A percentile compares a stretch with the other conserved stretches of the same genome.
phyloP scores from a whole-genome alignment of 345 rosid species.

The Lenwebbia sp. region DNA sequence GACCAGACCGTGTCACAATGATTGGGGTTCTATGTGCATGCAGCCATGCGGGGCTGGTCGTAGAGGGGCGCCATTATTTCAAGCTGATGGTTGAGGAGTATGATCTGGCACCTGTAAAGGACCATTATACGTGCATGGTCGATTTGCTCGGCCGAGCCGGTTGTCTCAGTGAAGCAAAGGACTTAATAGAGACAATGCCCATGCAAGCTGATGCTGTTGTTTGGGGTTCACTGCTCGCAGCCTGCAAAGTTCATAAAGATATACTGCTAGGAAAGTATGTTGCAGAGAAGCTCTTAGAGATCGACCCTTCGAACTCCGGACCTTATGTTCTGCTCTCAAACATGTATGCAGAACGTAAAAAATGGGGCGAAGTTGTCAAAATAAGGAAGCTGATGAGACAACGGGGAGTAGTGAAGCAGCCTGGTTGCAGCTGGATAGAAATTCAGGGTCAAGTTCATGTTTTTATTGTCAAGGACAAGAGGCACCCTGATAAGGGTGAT shows the following conservation, averaged over 20 bases:
- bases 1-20: conserved; percentile 86
- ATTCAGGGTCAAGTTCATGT: conserved; percentile 39
- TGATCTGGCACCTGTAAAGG: conserved; percentile 47
- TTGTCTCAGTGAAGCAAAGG: conserved; percentile 62
- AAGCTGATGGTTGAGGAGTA: conserved; percentile 37
- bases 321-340: conserved; percentile 90
- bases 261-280: conserved; percentile 48
- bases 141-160: conserved; percentile 88
- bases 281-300: conserved; percentile 60
- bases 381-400: conserved; percentile 53
- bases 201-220: conserved; percentile 70
- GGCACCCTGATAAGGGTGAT: conserved; percentile 31
- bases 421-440: conserved; percentile 88
- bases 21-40: conserved; percentile 81
- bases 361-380: conserved; percentile 49
- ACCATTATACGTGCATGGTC: conserved; percentile 85
- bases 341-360: conserved; percentile 69
- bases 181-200: conserved; percentile 67
- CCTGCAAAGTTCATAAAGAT: conserved; percentile 70
- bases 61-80: conserved; percentile 53
- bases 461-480: conserved; percentile 78
- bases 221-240: conserved; percentile 87
- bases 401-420: conserved; percentile 62
- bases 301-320: conserved; percentile 58
- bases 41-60: conserved; percentile 86